These are phyloP conservation scores for Irpex sp. DNA, from an alignment of 1,284 basidiomycete genomes.

Conservation along the genomic window DNA sequence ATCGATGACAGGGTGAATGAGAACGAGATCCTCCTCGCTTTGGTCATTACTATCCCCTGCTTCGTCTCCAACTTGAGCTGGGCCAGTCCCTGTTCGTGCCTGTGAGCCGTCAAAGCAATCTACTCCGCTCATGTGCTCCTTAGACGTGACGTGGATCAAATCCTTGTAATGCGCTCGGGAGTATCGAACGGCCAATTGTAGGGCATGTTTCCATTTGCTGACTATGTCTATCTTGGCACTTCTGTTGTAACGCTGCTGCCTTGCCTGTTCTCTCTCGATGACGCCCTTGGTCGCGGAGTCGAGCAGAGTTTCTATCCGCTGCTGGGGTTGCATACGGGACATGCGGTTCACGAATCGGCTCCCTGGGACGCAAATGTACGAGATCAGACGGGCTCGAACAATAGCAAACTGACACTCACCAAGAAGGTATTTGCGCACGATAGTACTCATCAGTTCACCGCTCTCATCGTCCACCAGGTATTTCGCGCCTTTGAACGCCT, in stretches of 20 bases:
- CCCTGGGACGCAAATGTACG: slow-evolving; percentile 35
- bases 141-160: slow-evolving; percentile 53
- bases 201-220: slow-evolving; percentile 47
- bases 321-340: slow-evolving; percentile 34
- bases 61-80: slow-evolving; percentile 17
- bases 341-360: slow-evolving; percentile 66
- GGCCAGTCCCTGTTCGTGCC: slow-evolving; percentile 31
- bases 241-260: slow-evolving; percentile 25
- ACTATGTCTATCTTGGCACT: slow-evolving; percentile 24
- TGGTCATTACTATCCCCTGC: slow-evolving; percentile 29
- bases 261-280: slow-evolving; percentile 39
- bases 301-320: slow-evolving; percentile 28
- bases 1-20: slow-evolving; percentile 68
- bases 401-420: slow-evolving; percentile 44
- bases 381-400: neutral
- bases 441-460: slow-evolving; percentile 76
- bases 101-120: slow-evolving; percentile 68
- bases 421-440: slow-evolving; percentile 84
- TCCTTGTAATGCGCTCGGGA: slow-evolving; percentile 55
- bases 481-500: slow-evolving; percentile 59
- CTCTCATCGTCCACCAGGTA: slow-evolving; percentile 84
- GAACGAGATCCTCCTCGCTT: slow-evolving; percentile 52
- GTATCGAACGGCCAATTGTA: slow-evolving; percentile 43
- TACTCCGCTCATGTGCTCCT: slow-evolving; percentile 77
- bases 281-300: slow-evolving; percentile 38